Conservation (phyloP, 305 asterid genomes). For the Fraxinus floribunda region DNA sequence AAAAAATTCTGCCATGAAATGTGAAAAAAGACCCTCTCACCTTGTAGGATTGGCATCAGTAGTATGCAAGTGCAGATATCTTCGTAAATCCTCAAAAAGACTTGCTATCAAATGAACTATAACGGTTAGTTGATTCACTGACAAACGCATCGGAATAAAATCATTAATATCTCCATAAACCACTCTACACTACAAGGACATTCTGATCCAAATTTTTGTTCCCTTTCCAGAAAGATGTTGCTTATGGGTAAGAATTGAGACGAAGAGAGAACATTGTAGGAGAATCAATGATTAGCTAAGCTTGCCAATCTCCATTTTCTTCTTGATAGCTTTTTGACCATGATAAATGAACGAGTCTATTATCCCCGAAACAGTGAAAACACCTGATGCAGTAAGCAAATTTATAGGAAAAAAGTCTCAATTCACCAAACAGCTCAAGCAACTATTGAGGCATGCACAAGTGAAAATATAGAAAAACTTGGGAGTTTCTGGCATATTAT, state of each 20-base stretch:
- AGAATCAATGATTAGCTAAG: conserved; percentile 50
- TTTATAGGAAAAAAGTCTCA: background rate
- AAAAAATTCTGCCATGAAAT: background rate
- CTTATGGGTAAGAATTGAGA: background rate
- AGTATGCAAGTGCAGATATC: background rate
- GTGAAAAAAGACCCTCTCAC: background rate
- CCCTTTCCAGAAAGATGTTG: background rate
- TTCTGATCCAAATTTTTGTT: background rate
- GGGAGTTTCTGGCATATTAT: background rate
- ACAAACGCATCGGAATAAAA: conserved; percentile 1
- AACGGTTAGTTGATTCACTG: conserved; percentile 5
- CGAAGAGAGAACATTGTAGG: background rate
- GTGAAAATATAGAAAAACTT: background rate
- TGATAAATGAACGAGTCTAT: conserved; percentile 79
- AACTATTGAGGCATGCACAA: background rate
- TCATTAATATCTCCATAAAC: background rate
- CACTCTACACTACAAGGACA: background rate
- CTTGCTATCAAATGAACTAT: background rate
- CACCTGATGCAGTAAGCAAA: conserved; percentile 42
- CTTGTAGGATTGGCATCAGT: background rate
- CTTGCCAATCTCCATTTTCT: conserved; percentile 88
- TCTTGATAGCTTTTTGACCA: conserved; percentile 75
- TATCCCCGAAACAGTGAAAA: conserved; percentile 90
- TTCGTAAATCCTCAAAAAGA: background rate
- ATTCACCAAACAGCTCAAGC: background rate